Evolutionary conservation across 2,329 filamentous ascomycete genomes (phyloP), one percentile per base, ranked within the genome.

Genomic region (Cytospora mali): DNA sequence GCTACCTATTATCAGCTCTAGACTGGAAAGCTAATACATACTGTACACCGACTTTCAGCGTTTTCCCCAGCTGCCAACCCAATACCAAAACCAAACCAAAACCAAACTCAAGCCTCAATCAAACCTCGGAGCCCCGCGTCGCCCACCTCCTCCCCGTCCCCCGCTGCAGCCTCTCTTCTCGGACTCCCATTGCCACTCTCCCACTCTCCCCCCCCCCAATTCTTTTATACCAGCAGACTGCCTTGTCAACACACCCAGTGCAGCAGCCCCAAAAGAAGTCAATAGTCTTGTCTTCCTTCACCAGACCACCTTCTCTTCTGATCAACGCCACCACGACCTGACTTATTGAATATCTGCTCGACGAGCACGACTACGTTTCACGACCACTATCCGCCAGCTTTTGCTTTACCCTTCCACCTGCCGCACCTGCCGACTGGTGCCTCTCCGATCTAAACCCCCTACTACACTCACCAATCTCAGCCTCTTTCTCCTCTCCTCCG

Each of bases 1-100:
- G 42, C 18, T 7, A 46, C 42, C 9, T 33, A 33, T 33, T 21
- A 60, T 28, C 50, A 60, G 27, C 42, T 39, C 50, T 60, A 54
- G 58, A 60, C 58, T 60, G 27, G 50, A 60, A 54, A 54, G 58
- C 58, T 60, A 60, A 60, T 60, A 54, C 42, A 46, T 46, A 46
- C 42, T 46, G 42, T 46, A 46, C 58, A 60, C 58, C 58, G 58
- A 60, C 58, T 60, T 60, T 60, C 58, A 60, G 58, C 58, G 50
- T 48, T 60, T 35, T 27, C 50, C 57, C 52, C 46, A 39, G 33
- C 48, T 39, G 33, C 49, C 49, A 29, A n/a, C 27, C 58, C 50
- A 54, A 29, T 53, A 33, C 49, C 25, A 35, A 23, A 18, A 14
- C 35, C 14, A 39, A 39, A 6, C 16, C 35, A 5, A 18, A 18